A percentile compares a stretch with the other conserved stretches of the same genome.
Evolutionary conservation across 2,329 filamentous ascomycete genomes (phyloP).

Genomic region (Alternaria postmessia): DNA sequence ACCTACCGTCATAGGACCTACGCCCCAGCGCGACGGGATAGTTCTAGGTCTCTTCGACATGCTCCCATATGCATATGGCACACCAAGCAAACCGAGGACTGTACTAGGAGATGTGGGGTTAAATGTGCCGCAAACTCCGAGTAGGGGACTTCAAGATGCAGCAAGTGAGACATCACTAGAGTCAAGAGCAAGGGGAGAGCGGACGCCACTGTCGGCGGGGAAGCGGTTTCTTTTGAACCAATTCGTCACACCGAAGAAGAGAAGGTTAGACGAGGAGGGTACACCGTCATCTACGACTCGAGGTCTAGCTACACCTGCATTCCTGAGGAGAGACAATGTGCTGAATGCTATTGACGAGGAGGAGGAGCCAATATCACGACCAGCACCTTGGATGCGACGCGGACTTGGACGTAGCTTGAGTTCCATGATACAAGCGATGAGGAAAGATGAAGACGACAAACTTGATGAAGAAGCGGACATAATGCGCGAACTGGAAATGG

Average conservation of each 20-base stretch:
- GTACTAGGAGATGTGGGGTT: slow-evolving; percentile 40
- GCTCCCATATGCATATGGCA: slow-evolving; percentile 64
- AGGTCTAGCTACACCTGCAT: slow-evolving; percentile 73
- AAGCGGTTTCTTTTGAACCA: slow-evolving; percentile 69
- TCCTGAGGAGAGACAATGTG: slow-evolving; percentile 65
- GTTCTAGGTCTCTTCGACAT: slow-evolving; percentile 81
- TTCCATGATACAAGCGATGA: slow-evolving; percentile 74
- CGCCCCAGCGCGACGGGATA: slow-evolving; percentile 79
- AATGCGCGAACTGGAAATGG: slow-evolving; percentile 72
- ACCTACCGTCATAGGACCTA: slow-evolving; percentile 69
- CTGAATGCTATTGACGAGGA: slow-evolving; percentile 67
- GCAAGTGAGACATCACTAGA: slow-evolving; percentile 41
- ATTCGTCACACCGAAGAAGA: slow-evolving; percentile 68
- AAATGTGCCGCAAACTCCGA: slow-evolving; percentile 52
- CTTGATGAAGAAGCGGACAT: slow-evolving; percentile 78
- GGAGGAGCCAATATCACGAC: slow-evolving; percentile 43
- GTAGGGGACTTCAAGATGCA: slow-evolving; percentile 38
- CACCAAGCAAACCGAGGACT: slow-evolving; percentile 48
- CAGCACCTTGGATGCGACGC: slow-evolving; percentile 55
- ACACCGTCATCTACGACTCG: slow-evolving; percentile 46
- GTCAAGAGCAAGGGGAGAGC: slow-evolving; percentile 42
- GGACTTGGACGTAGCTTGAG: slow-evolving; percentile 73
- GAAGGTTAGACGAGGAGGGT: slow-evolving; percentile 52
- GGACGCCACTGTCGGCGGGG: slow-evolving; percentile 62
- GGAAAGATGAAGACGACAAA: slow-evolving; percentile 61